These are phyloP conservation scores for Umbellularia californica DNA, from an alignment of 164 flowering plant species.

Conservation along the genomic window DNA sequence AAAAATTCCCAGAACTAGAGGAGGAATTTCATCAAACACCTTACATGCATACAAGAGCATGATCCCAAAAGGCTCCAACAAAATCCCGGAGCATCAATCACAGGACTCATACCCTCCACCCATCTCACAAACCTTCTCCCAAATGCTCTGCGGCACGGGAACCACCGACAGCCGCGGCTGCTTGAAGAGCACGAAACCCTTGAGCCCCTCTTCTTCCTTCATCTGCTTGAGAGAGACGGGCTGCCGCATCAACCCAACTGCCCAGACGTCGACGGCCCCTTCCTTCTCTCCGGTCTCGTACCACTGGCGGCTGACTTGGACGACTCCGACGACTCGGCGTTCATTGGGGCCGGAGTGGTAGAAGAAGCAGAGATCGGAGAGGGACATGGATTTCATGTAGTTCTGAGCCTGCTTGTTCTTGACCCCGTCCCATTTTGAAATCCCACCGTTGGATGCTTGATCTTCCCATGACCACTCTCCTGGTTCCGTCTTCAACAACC, in stretches of 20 bases:
- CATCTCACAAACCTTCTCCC: conserved; percentile 73
- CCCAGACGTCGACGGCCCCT: conserved; percentile 66
- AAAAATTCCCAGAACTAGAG: neutral
- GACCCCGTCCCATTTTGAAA: conserved; percentile 88
- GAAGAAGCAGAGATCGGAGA: conserved; percentile 84
- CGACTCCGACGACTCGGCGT: conserved; percentile 84
- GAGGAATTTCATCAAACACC: conserved; percentile 1
- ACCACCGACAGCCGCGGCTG: conserved; percentile 95
- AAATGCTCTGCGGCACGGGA: conserved; percentile 54
- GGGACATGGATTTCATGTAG: conserved; percentile 67
- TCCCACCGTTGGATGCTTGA: conserved; percentile 66
- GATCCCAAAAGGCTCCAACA: neutral
- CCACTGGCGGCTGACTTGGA: conserved; percentile 62
- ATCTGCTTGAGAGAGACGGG: conserved; percentile 75
- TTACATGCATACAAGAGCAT: neutral
- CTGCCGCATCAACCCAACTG: conserved; percentile 78
- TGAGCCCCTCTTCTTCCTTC: conserved; percentile 59
- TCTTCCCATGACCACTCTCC: conserved; percentile 97
- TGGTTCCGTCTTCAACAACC: conserved; percentile 90
- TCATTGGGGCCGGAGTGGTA: conserved; percentile 84
- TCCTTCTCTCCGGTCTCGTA: conserved; percentile 31
- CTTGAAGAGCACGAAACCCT: conserved; percentile 60
- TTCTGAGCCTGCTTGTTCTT: conserved; percentile 92
- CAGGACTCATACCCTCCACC: conserved; percentile 32
- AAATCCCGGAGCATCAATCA: neutral